Conservation (phyloP, 2,329 filamentous ascomycete species). For the Fusarium chaquense region DNA sequence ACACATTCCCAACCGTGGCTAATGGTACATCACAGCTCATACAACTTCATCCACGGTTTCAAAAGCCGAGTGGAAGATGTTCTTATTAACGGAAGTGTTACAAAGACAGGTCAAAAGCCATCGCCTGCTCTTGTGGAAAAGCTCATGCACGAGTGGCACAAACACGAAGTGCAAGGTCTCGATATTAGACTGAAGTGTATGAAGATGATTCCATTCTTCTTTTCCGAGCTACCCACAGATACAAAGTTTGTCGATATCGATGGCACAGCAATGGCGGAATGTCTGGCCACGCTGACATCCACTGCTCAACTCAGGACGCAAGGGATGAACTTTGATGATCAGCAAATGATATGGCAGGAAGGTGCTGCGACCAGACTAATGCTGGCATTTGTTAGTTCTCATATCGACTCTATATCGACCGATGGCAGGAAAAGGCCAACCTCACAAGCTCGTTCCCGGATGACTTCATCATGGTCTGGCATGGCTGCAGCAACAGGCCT, state of each 20-base stretch:
- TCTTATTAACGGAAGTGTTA: not conserved
- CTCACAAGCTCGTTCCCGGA: rapidly evolving
- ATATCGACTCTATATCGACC: conserved; percentile 25
- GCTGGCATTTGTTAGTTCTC: conserved; percentile 24
- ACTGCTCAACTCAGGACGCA: not conserved
- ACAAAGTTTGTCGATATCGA: conserved; percentile 27
- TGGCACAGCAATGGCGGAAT: conserved; percentile 5
- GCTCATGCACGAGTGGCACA: conserved; percentile 37
- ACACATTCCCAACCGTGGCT: rapidly evolving
- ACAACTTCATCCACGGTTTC: conserved; percentile 42
- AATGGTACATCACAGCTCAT: conserved; percentile 8
- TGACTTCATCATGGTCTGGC: conserved; percentile 35
- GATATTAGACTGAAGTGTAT: conserved; percentile 27
- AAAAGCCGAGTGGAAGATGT: conserved; percentile 39
- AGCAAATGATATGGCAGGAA: conserved; percentile 35
- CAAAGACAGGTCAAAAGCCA: not conserved
- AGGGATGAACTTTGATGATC: not conserved
- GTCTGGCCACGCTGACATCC: conserved; percentile 16
- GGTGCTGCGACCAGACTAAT: conserved; percentile 34
- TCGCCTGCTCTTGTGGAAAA: conserved; percentile 2
- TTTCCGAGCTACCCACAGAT: conserved; percentile 4
- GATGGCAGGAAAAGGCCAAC: rapidly evolving
- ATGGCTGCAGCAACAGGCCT: conserved; percentile 20
- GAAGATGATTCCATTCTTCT: conserved; percentile 39
- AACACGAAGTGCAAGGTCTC: conserved; percentile 17